Evolutionary conservation across 345 rosid species (phyloP), one percentile per base, ranked within the genome.

Genomic region (Boechera stricta): DNA sequence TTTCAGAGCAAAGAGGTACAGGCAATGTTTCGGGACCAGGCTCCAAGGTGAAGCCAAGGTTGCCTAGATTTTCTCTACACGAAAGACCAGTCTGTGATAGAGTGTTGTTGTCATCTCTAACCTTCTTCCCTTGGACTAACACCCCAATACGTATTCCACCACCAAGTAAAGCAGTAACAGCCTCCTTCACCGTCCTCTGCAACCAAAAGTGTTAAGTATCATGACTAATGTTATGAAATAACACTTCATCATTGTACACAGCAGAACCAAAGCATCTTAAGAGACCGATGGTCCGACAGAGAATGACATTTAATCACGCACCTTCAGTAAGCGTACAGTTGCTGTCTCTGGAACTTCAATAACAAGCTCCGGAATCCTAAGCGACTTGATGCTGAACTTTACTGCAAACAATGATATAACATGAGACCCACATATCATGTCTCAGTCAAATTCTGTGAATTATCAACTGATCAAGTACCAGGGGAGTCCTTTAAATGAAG

Each of bases 291-390:
- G 24, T 21, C 24, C 24, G 31, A 51, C 59, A 39, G 28, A 3
- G 9, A 67, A 26, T 32, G 48, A 36, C 10, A 49, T 45, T 48
- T 41, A 39, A 64, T 67, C 74, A 72, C 42, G 64, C 82, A 96
- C 99, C 98, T 96, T 93, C 65, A 96, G 80, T 7, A 94, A 93
- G 69, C 93, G 93, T 66, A 93, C 84, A 12, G 98, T 93, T 35
- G 90, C 86, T 47, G 84, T 88, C 83, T 93, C 91, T 32, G 99
- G 94, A 65, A 93, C 91, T 84, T 93, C 97, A 68, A 96, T 74
- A 28, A 83, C 82, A 73, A 93, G 94, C 86, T 96, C 98, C 0
- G 99, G 99, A 60, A 96, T 81, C 82, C 76, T 89, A 77, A 96
- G 82, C 58, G 98, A 93, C 82, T 91, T 91, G 24, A 96, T 93